Evolutionary conservation across 2,329 filamentous ascomycete species (phyloP).

Genomic region (Cladophialophora yegresii): DNA sequence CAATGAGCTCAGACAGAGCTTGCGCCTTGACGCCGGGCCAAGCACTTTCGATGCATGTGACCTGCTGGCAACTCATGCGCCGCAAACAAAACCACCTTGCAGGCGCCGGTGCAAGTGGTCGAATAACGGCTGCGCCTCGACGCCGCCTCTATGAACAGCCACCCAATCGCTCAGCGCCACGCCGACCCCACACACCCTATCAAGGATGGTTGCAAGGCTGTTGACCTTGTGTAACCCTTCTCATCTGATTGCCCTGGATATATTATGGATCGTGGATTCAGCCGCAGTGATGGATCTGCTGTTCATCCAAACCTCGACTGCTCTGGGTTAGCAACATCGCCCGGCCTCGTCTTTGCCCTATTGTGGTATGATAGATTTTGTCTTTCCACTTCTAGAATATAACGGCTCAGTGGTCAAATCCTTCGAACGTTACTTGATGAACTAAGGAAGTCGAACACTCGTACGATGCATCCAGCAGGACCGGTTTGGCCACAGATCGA

Average conservation of each 20-base stretch:
- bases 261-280: neutral
- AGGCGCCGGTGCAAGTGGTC: neutral
- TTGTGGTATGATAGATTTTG: neutral
- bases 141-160: neutral
- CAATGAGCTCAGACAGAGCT: neutral
- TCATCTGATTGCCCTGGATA: neutral
- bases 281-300: neutral
- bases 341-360: neutral
- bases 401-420: neutral
- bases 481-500: neutral
- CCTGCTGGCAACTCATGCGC: neutral
- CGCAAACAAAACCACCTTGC: slow-evolving; percentile 17
- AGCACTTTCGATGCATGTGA: neutral
- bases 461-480: neutral
- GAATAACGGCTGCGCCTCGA: neutral
- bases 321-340: neutral
- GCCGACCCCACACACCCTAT: neutral
- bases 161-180: neutral
- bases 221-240: neutral
- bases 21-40: neutral
- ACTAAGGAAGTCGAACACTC: neutral
- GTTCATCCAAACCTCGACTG: neutral
- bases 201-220: neutral
- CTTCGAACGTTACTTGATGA: neutral
- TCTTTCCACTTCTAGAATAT: neutral